A percentile compares a stretch with the other conserved stretches of the same genome.
These are phyloP conservation scores for Chalaropsis thielavioides DNA, from an alignment of 2,329 filamentous ascomycete species.

Conservation along the genomic window DNA sequence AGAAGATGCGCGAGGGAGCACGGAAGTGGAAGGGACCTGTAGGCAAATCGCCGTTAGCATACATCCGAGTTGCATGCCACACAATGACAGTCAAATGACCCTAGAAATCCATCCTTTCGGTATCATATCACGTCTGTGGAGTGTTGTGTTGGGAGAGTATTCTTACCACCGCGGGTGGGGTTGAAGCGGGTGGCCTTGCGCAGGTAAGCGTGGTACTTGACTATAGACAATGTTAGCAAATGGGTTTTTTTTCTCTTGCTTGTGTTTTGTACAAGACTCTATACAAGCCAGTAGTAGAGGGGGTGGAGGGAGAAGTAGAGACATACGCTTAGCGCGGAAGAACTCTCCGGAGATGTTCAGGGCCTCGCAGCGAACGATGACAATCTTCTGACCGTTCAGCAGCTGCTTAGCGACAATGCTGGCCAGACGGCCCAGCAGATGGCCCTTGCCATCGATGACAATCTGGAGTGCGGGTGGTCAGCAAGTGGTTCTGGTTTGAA, in stretches of 20 bases:
- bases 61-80: conserved; percentile 21
- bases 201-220: conserved; percentile 99
- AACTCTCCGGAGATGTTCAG: conserved; percentile 99
- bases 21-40: conserved; percentile 99
- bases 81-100: not conserved
- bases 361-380: conserved; percentile 95
- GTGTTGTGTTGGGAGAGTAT: conserved; percentile 8
- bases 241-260: not conserved
- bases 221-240: conserved; percentile 36
- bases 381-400: conserved; percentile 97
- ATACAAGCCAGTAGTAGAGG: not conserved
- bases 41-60: conserved; percentile 22
- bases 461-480: conserved; percentile 42
- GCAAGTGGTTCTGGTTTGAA: conserved; percentile 6
- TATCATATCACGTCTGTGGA: not conserved
- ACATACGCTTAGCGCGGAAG: conserved; percentile 99
- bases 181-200: conserved; percentile 99
- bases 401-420: conserved; percentile 98
- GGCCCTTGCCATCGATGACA: conserved; percentile 99
- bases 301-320: conserved; percentile 19
- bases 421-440: conserved; percentile 97
- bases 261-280: not conserved
- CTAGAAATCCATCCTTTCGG: not conserved
- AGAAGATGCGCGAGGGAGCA: conserved; percentile 97
- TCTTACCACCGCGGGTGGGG: conserved; percentile 91